Percentiles rank a stretch among this genome's conserved stretches.
phyloP scores from a whole-genome alignment of 805 yeast genomes.

The Limtongozyma cylindracea region DNA sequence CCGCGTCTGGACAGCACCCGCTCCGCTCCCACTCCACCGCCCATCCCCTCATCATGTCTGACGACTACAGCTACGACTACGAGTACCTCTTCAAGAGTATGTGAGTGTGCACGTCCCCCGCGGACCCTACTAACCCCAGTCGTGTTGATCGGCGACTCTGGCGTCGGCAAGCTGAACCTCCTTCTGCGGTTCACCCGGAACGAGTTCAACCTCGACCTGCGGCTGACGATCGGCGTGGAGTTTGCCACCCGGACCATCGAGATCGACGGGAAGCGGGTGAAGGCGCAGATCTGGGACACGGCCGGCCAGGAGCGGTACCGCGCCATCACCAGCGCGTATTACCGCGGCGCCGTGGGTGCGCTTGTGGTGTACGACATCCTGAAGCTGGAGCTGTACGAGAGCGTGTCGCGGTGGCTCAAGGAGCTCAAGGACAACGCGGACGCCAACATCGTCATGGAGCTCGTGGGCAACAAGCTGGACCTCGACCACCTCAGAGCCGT shows the following conservation, averaged over 20 bases:
- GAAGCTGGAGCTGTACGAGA: conserved; percentile 68
- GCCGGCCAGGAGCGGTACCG: conserved; percentile 98
- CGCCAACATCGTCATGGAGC: conserved; percentile 82
- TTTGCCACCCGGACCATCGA: conserved; percentile 91
- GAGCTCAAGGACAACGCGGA: conserved; percentile 83
- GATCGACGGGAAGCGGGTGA: conserved; percentile 60
- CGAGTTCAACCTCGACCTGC: conserved; percentile 83
- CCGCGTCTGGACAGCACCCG: too few relatives aligned
- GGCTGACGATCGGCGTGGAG: conserved; percentile 94
- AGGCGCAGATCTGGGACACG: conserved; percentile 94
- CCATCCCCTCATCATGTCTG: too few relatives aligned
- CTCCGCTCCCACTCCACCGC: too few relatives aligned
- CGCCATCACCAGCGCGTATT: conserved; percentile 92
- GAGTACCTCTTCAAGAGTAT: conserved; percentile 81
- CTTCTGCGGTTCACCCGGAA: conserved; percentile 85
- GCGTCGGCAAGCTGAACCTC: conserved; percentile 90
- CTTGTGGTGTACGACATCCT: conserved; percentile 87
- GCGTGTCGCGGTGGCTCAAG: conserved; percentile 72
- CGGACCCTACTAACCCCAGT: too few relatives aligned
- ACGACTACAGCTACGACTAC: conserved; percentile 35
- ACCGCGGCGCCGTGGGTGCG: conserved; percentile 97
- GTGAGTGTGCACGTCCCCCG: too few relatives aligned
- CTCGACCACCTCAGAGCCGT: conserved; percentile 84
- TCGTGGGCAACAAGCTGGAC: conserved; percentile 84
- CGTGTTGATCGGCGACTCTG: conserved; percentile 90